Percentiles rank a stretch among this genome's conserved stretches.
Evolutionary conservation across 495 filamentous ascomycete genomes (phyloP).

Genomic region (Neohortaea acidophila): DNA sequence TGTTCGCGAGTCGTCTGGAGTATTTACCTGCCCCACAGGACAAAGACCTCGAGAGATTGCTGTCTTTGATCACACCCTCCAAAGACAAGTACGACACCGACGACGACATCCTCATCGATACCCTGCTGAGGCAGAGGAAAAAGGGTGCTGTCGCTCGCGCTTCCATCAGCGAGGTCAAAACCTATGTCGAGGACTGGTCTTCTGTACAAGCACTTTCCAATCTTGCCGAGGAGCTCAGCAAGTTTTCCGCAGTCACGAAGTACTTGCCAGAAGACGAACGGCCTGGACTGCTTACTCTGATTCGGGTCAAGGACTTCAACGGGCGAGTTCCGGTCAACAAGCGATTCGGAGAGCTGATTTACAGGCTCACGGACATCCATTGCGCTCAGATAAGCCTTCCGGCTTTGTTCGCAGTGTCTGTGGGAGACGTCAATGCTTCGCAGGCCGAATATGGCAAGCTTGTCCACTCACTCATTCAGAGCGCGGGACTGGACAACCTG

Average conservation of each 20-base stretch:
- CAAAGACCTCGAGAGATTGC: conserved; percentile 61
- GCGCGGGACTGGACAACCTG: conserved; percentile 23
- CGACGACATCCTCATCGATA: conserved; percentile 91
- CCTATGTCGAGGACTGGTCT: conserved; percentile 40
- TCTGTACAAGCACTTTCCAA: conserved; percentile 48
- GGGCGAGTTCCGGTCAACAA: conserved; percentile 42
- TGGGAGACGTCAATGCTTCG: conserved; percentile 41
- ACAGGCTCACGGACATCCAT: conserved; percentile 45
- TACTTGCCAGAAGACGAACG: conserved; percentile 93
- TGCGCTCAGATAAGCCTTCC: conserved; percentile 75
- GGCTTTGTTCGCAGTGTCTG: conserved; percentile 56
- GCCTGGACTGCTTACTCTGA: conserved; percentile 69
- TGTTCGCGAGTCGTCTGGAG: conserved; percentile 56
- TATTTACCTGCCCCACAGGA: conserved; percentile 60
- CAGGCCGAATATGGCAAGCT: conserved; percentile 60
- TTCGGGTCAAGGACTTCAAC: conserved; percentile 45
- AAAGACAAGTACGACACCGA: conserved; percentile 82
- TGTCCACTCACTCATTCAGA: conserved; percentile 36
- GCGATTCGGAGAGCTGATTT: conserved; percentile 47
- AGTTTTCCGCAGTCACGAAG: conserved; percentile 74
- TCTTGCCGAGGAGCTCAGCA: conserved; percentile 61
- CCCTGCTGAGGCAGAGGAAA: conserved; percentile 70
- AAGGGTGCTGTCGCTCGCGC: conserved; percentile 75
- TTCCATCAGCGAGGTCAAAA: conserved; percentile 44
- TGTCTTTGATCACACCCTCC: conserved; percentile 79